Evolutionary conservation across 805 yeast species (phyloP), one percentile per base, ranked within the genome.

Genomic region (Jamesozyma piceae): DNA sequence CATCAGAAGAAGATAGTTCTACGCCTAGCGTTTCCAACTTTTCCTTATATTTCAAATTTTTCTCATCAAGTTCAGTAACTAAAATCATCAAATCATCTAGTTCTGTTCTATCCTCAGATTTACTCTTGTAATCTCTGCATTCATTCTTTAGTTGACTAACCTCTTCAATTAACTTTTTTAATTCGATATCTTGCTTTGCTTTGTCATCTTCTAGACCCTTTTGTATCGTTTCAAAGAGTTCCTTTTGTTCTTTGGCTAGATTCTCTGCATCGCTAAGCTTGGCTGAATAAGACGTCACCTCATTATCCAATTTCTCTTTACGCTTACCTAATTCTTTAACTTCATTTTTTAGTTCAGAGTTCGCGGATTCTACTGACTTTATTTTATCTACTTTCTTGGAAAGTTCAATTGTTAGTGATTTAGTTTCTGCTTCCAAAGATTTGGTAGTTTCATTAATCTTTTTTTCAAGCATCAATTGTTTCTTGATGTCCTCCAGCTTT

Each of bases 61-160:
- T 75, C 39, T 81, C 87, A 45, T 87, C 95, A 51, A 86, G 65
- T 37, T 85, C 95, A 17, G 82, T 75, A 59, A 88, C 77, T 17
- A 88, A 65, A 20, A 86, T 62, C 78, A 87, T 73, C 52, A 87
- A 60, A 48, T 85, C 95, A 52, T 87, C 95, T 35, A 52, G 19
- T 47, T 60, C 58, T 26, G 60, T 40, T 39, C 47, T 45, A 29
- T 52, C 55, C 5, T 48, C 48, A 3, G 42, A 38, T 15, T 48
- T 44, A 2, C 18, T 11, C 17, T 47, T 44, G 35, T 39, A 41
- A 18, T 50, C 45, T 17, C 43, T 22, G 34, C 39, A 39, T 21
- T 43, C 35, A 13, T 39, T 33, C 18, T 39, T 43, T 29, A 48
- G 24, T 34, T 35, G 14, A n/a, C 19, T 34, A 18, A 43, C 22